Percentiles rank a stretch among this genome's conserved stretches.
Evolutionary conservation across 2,329 filamentous ascomycete species (phyloP).

Genomic region (Seiridium cupressi): DNA sequence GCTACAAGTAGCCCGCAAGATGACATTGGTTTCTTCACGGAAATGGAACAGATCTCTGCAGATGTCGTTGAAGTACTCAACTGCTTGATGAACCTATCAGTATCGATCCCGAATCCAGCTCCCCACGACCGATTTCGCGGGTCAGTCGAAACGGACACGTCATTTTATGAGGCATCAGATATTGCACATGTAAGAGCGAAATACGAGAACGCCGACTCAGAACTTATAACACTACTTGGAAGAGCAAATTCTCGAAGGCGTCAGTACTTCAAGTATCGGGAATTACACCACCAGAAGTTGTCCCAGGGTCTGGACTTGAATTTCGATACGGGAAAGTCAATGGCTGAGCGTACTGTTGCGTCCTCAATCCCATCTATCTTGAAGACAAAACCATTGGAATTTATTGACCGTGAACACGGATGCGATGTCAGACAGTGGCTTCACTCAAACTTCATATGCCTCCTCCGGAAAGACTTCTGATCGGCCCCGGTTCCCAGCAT

Average conservation of each 20-base stretch:
- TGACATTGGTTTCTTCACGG: slow-evolving; percentile 12
- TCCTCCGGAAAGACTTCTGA: slow-evolving; percentile 17
- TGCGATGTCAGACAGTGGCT: slow-evolving; percentile 16
- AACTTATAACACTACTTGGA: slow-evolving; percentile 24
- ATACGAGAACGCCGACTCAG: slow-evolving; percentile 17
- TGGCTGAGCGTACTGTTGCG: slow-evolving; percentile 15
- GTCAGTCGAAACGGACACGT: slow-evolving; percentile 14
- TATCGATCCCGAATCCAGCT: slow-evolving; percentile 34
- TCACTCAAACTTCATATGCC: slow-evolving; percentile 28
- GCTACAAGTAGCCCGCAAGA: not conserved
- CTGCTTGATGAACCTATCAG: slow-evolving; percentile 32
- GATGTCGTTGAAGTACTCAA: slow-evolving; percentile 25
- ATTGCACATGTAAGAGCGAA: slow-evolving; percentile 28
- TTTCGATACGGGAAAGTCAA: slow-evolving; percentile 4
- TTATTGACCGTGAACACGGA: slow-evolving; percentile 16
- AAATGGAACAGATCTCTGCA: slow-evolving; percentile 14
- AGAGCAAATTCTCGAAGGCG: slow-evolving; percentile 30
- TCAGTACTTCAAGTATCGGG: slow-evolving; percentile 34
- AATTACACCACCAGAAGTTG: slow-evolving; percentile 32
- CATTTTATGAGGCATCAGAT: slow-evolving; percentile 24
- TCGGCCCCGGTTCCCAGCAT: slow-evolving; percentile 17
- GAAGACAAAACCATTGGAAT: slow-evolving; percentile 4
- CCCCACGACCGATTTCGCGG: slow-evolving; percentile 29
- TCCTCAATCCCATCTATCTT: slow-evolving; percentile 19
- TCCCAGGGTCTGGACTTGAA: slow-evolving; percentile 18